Evolutionary conservation across 768 basidiomycete genomes (phyloP), one percentile per base, ranked within the genome.

Genomic region (Mycena chlorophos): DNA sequence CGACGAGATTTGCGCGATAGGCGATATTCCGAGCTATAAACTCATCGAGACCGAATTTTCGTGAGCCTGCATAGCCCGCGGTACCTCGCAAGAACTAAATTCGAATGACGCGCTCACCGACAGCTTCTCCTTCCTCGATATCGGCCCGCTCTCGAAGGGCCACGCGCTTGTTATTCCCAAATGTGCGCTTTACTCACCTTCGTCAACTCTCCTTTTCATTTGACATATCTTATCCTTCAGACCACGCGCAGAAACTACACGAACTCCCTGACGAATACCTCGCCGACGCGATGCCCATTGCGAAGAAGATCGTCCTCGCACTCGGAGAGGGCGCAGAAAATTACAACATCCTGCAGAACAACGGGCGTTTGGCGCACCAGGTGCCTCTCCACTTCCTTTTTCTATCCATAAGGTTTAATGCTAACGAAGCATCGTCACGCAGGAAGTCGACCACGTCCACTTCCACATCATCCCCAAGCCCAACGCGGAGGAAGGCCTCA

Each of bases 391-490:
- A 20, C n/a, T 31, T 28, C 29, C 25, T 10, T 25, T 1, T 3
- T 3, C 38, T 17, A 30, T 5, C 40, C 19, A 17, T 6, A 43
- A 38, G 30, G 22, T 48, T 22, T 49, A 26, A 31, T 30, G 14
- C 37, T 30, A 46, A 55, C 20, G 47, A 52, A 16, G 54, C 31
- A 47, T 19, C 8, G 6, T 48, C n/a, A n/a, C n/a, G 28, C 59
- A 87, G 85, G 75, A 82, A 49, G 92, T 96, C 25, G 82, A 86
- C 52, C 94, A 96, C 64, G 92, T 94, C 14, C 93, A 96, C 69
- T 94, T 94, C 74, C 94, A 98, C 65, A 79, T 98, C 63, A 95
- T 98, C 58, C 94, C 95, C 3, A 98, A 97, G 69, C 92, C 90
- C 0, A 67, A 71, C n/a, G 78, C 66, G 2, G 67, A 80, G 4